Evolutionary conservation across 2,329 filamentous ascomycete genomes (phyloP).

Genomic region (Colletotrichum tropicicola): DNA sequence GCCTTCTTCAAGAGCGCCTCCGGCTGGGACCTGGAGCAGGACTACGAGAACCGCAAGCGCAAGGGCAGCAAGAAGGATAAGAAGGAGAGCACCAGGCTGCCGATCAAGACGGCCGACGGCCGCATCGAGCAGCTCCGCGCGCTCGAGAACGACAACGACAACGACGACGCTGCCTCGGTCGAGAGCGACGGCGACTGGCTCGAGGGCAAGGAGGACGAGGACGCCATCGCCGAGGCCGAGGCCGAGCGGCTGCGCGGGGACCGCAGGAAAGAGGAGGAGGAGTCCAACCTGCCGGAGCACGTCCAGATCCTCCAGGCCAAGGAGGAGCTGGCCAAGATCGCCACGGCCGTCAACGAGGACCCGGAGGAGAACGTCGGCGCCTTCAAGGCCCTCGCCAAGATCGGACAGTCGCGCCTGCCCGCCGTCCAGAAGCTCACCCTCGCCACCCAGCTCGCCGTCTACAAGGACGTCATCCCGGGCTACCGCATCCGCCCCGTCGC

Average conservation of each 20-base stretch:
- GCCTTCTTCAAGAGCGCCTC: constrained; percentile 79
- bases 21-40: constrained; percentile 91
- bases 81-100: constrained; percentile 77
- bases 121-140: constrained; percentile 68
- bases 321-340: constrained; percentile 89
- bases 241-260: constrained; percentile 50
- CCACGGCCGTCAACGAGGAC: constrained; percentile 84
- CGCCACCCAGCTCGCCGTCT: constrained; percentile 87
- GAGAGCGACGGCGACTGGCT: constrained; percentile 73
- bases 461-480: constrained; percentile 95
- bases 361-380: constrained; percentile 88
- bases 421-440: constrained; percentile 87
- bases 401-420: constrained; percentile 74
- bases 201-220: constrained; percentile 65
- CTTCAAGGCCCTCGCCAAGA: constrained; percentile 80
- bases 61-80: constrained; percentile 79
- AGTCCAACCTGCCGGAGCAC: constrained; percentile 74
- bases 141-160: constrained; percentile 64
- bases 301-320: constrained; percentile 89
- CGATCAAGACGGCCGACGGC: constrained; percentile 88
- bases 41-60: constrained; percentile 83
- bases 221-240: constrained; percentile 57
- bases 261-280: constrained; percentile 49
- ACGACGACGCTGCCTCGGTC: constrained; percentile 67
- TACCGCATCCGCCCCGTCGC: constrained; percentile 88